Evolutionary conservation across 2,329 filamentous ascomycete genomes (phyloP).

Genomic region (Microdochium bolleyi): DNA sequence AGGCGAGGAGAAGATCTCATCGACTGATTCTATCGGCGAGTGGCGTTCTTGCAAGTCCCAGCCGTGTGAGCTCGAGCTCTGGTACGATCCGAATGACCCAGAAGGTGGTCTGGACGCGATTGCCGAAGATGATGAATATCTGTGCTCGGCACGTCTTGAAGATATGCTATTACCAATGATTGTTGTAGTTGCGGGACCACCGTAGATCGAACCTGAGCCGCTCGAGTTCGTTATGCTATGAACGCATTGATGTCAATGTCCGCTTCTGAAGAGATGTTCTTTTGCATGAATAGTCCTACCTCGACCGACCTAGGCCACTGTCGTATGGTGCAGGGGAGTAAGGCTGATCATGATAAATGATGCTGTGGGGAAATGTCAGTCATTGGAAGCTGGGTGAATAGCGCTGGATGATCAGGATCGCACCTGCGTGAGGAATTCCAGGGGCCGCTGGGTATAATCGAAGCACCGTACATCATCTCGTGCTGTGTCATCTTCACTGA

Average conservation of each 20-base stretch:
- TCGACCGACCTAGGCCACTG: conserved; percentile 18
- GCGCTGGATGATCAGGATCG: conserved; percentile 21
- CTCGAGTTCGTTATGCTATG: conserved; percentile 35
- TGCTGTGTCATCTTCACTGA: background rate
- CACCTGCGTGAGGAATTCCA: conserved; percentile 43
- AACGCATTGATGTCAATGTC: conserved; percentile 21
- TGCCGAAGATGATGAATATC: conserved; percentile 27
- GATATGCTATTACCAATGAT: conserved; percentile 25
- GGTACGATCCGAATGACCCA: conserved; percentile 31
- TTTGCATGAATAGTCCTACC: conserved; percentile 18
- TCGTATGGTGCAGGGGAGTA: conserved; percentile 15
- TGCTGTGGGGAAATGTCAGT: conserved; percentile 18
- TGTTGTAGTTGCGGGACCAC: conserved; percentile 21
- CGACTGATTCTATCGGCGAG: conserved; percentile 49
- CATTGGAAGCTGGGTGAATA: background rate
- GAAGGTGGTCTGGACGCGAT: conserved; percentile 35
- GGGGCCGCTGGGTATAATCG: background rate
- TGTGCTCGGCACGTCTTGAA: conserved; percentile 28
- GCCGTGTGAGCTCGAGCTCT: conserved; percentile 29
- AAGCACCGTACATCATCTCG: background rate
- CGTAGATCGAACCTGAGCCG: conserved; percentile 23
- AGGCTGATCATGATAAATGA: conserved; percentile 19
- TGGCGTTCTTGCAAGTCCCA: conserved; percentile 43
- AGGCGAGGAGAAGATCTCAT: conserved; percentile 50
- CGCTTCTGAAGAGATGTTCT: conserved; percentile 7